These are phyloP conservation scores for Plasmopara muralis DNA, from an alignment of 352 stramenopile genomes.

Conservation along the genomic window DNA sequence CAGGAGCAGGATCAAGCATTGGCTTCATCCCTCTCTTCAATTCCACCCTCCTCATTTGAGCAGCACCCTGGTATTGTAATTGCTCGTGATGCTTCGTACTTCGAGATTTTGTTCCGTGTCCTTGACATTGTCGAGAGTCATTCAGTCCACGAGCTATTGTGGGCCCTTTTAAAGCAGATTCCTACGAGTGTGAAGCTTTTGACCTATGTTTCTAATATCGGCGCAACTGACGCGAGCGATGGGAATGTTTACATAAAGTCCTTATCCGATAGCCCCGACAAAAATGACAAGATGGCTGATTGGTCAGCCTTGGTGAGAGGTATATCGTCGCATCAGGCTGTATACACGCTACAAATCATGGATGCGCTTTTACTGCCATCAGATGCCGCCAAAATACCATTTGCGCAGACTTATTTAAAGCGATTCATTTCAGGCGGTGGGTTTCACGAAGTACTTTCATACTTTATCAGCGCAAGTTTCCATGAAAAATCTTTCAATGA, in stretches of 20 bases:
- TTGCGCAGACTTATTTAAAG: constrained; percentile 55
- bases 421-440: constrained; percentile 71
- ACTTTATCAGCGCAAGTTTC: constrained; percentile 72
- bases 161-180: constrained; percentile 79
- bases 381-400: constrained; percentile 44
- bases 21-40: constrained; percentile 10
- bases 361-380: constrained; percentile 75
- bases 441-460: constrained; percentile 78
- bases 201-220: constrained; percentile 53
- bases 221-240: constrained; percentile 21
- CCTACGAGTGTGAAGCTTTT: constrained; percentile 69
- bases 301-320: constrained; percentile 66
- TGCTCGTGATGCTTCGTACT: constrained; percentile 59
- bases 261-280: constrained; percentile 11
- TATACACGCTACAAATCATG: constrained; percentile 86
- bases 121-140: constrained; percentile 58
- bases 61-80: constrained; percentile 62
- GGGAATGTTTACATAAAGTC: constrained; percentile 42
- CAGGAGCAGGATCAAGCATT: constrained; percentile 40
- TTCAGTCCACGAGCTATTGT: constrained; percentile 61
- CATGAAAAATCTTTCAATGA: constrained; percentile 74
- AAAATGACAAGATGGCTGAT: constrained; percentile 29
- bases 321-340: constrained; percentile 71
- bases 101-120: constrained; percentile 78
- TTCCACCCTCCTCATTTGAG: constrained; percentile 15